Evolutionary conservation across 305 asterid species (phyloP).

Genomic region (Fraxinus angustifolia): DNA sequence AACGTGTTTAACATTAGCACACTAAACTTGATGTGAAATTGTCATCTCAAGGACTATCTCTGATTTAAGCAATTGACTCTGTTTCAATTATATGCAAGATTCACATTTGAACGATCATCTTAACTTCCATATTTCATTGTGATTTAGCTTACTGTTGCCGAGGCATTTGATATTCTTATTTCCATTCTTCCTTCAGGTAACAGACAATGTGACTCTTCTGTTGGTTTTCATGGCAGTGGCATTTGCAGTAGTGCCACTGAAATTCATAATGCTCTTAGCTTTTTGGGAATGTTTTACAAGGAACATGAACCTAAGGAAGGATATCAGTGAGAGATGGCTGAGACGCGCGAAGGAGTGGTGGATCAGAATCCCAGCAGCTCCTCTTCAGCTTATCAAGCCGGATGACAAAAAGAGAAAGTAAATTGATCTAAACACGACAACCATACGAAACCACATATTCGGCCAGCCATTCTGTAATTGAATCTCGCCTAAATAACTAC

Average conservation of each 20-base stretch:
- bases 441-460: not conserved
- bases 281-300: slow-evolving; percentile 68
- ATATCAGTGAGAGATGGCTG: slow-evolving; percentile 50
- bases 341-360: slow-evolving; percentile 86
- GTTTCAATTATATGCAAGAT: not conserved
- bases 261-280: slow-evolving; percentile 39
- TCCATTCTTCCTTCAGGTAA: slow-evolving; percentile 44
- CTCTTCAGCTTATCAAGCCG: slow-evolving; percentile 58
- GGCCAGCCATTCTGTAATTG: not conserved
- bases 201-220: slow-evolving; percentile 44
- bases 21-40: not conserved
- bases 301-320: slow-evolving; percentile 59
- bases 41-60: not conserved
- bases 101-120: not conserved
- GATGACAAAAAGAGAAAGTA: slow-evolving; percentile 72
- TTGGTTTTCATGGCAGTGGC: slow-evolving; percentile 38
- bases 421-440: not conserved
- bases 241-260: slow-evolving; percentile 44
- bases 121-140: not conserved
- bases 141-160: not conserved
- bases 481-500: not conserved
- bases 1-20: slow-evolving; percentile 17
- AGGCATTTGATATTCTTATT: not conserved
- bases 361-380: slow-evolving; percentile 87
- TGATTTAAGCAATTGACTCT: not conserved